Base-by-base conservation (phyloP, 768 basidiomycete genomes). In the Thelephora aurantiotincta region DNA sequence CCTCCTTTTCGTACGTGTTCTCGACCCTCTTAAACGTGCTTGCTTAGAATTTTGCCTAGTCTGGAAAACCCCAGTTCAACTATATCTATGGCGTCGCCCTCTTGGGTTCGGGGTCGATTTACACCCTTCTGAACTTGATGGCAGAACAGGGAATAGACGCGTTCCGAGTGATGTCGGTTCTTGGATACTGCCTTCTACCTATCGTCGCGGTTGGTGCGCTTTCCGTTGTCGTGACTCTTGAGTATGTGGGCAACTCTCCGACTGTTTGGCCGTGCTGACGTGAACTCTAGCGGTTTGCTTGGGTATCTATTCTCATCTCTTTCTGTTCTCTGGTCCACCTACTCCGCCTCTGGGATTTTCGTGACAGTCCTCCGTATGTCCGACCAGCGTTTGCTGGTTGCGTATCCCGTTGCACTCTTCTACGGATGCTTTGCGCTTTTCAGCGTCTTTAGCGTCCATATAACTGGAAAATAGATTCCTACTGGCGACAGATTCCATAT, bases 31-130 rank as follows among this genome's bases (percentile, higher is more conserved):
- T 30, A 35, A 14, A 34, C 7, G 14, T 14, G 44, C 38, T 23
- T 20, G 11, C 18, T 33, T 13, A 44, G 55, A 14, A 52, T 43
- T 46, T 49, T 12, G 44, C 41, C 35, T 56, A 99, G 96, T 96
- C 94, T 5, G 96, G 96, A 50, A 97, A 96, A 69, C 87, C 89
- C 3, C 96, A 98, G 61, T 99, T 99, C 64, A 91, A 88, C 44
- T 98, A 97, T 63, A 98, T 98, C 50, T 99, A 99, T 62, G 96
- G 94, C 34, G 88, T 99, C 52, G 94, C 86, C 46, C 75, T 97
- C n/a, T 77, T 98, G 55, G 96, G 96, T 46, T 90, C 85, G 6
- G 74, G 77, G 11, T 89, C 90, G 22, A 82, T 98, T 60, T 97
- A 98, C 71, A 78, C 82, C 46, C 81, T 99, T 50, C 76, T 99